Evolutionary conservation across 169 alveolate genomes (phyloP).

Genomic region (Eimeria mitis): DNA sequence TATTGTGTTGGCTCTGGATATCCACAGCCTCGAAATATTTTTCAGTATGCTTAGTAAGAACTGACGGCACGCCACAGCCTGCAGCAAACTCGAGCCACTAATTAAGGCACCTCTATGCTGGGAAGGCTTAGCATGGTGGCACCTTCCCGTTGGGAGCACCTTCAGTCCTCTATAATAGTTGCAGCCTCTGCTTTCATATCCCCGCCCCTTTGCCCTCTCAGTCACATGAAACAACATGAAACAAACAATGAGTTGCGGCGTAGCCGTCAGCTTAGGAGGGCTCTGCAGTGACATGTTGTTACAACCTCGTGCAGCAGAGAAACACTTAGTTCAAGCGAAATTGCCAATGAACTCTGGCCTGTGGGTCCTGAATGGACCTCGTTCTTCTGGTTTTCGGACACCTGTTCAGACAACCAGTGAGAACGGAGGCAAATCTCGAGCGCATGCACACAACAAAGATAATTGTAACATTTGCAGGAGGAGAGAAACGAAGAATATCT

Average conservation of each 20-base stretch:
- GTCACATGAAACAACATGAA: not conserved
- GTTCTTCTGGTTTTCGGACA: not conserved
- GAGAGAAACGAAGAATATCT: not conserved
- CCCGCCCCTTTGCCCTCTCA: too few relatives aligned
- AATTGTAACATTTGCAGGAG: not conserved
- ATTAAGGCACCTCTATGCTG: not conserved
- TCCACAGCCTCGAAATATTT: not conserved
- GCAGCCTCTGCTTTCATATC: not conserved
- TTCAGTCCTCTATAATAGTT: not conserved
- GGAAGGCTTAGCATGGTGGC: not conserved
- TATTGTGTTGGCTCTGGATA: not conserved
- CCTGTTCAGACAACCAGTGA: not conserved
- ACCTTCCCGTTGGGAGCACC: not conserved
- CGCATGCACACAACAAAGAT: not conserved
- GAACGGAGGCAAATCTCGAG: not conserved
- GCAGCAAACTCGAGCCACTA: not conserved
- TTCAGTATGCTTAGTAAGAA: not conserved
- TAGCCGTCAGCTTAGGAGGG: not conserved
- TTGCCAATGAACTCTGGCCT: not conserved
- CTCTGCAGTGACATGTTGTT: not conserved
- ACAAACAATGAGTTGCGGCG: not conserved
- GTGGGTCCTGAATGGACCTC: not conserved
- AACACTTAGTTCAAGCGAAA: not conserved
- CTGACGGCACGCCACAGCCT: not conserved
- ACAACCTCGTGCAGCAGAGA: not conserved